These are phyloP conservation scores for Tephrocybe sp. DNA, from an alignment of 768 basidiomycete species.

Conservation along the genomic window DNA sequence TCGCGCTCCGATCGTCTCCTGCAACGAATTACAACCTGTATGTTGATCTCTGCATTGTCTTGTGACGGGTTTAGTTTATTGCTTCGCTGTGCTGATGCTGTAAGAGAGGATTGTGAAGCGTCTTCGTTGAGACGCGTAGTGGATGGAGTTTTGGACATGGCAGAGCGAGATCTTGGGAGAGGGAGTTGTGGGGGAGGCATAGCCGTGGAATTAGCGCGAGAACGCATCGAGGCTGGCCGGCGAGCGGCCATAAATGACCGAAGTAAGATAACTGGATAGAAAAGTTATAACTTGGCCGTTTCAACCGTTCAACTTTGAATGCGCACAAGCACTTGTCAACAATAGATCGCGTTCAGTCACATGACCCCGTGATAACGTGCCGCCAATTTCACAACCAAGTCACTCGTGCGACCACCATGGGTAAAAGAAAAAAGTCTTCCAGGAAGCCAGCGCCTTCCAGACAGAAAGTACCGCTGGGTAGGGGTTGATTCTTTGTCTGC, in stretches of 20 bases:
- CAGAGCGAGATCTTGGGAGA: slow-evolving; percentile 46
- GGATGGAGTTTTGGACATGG: slow-evolving; percentile 41
- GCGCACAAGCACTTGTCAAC: slow-evolving; percentile 16
- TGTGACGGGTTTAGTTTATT: slow-evolving; percentile 18
- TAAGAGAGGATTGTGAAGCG: slow-evolving; percentile 2
- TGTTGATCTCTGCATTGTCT: slow-evolving; percentile 75
- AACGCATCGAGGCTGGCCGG: slow-evolving; percentile 52
- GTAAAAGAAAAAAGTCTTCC: slow-evolving; percentile 89
- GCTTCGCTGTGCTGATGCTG: slow-evolving; percentile 16
- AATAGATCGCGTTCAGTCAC: slow-evolving; percentile 28
- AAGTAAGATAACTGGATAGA: neutral
- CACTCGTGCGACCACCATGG: slow-evolving; percentile 50
- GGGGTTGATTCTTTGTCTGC: slow-evolving; percentile 19
- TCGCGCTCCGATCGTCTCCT: slow-evolving; percentile 85
- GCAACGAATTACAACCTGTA: slow-evolving; percentile 91
- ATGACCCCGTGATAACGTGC: slow-evolving; percentile 24
- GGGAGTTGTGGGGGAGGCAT: slow-evolving; percentile 29
- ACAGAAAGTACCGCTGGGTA: slow-evolving; percentile 74
- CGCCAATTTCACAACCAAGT: slow-evolving; percentile 3
- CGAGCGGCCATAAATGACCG: slow-evolving; percentile 58
- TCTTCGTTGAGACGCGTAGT: slow-evolving; percentile 30
- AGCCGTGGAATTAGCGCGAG: slow-evolving; percentile 33
- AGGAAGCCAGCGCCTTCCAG: slow-evolving; percentile 72
- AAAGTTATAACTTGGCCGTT: neutral
- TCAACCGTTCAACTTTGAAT: slow-evolving; percentile 1